Evolutionary conservation across 2,329 filamentous ascomycete genomes (phyloP), one percentile per base, ranked within the genome.

Genomic region (Alternaria ventricosa): DNA sequence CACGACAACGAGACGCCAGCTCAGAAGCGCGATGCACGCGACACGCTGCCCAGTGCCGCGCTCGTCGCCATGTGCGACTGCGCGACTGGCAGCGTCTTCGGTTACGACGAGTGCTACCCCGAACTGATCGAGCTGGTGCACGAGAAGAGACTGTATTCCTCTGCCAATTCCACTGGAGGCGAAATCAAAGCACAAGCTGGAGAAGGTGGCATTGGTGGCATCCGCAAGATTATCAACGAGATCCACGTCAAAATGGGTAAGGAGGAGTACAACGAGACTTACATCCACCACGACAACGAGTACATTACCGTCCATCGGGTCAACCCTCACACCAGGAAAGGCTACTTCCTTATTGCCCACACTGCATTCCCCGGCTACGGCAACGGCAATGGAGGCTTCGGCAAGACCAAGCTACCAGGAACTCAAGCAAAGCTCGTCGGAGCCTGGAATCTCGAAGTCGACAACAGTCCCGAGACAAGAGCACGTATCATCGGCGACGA

Each of bases 1-100:
- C 96, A 99, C 79, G 96, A 99, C 82, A 99, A 99, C 73, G 95
- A 99, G 82, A 92, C 93, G 3, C 96, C 96, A 0, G 93, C 95
- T 1, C 95, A 99, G 80, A 97, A 97, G 81, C 88, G 96, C 44
- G 94, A 97, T 78, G 94, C 94, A 55, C 89, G 94, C 63, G 96
- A 99, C 77, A 98, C 96, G 0, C 85, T 99, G 10, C 92, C 96
- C 8, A 98, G 96, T 75, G 94, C 95, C 54, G 96, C 96, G 6
- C 86, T 99, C 5, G 95, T 98, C 41, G 92, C 90, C 76, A 97
- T 99, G 94, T 99, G 96, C 79, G 90, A 94, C 23, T 97, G 93
- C 72, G 93, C 95, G 2, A 94, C 92, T 8, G 96, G 96, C 47
- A 98, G 96, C 76, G 96, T 98, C 51, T 97, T 98, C 89, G 96